Evolutionary conservation across 805 yeast genomes (phyloP), one percentile per base, ranked within the genome.

Genomic region (Metschnikowia henanensis): DNA sequence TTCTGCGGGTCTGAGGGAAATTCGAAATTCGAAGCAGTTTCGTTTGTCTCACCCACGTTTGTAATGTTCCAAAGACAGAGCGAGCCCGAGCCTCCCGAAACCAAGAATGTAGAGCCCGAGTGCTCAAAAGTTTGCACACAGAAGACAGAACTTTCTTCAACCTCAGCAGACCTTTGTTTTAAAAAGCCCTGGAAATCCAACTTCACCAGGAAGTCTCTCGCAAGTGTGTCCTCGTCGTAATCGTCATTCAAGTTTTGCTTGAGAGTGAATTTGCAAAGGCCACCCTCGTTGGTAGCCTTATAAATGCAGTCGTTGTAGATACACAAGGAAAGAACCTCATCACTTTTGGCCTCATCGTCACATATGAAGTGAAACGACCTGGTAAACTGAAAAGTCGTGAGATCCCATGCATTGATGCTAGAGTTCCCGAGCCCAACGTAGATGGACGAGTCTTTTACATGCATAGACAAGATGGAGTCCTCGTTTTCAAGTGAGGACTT

Each of bases 381-480:
- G 29, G 78, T 73, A 47, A 83, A 65, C 60, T 92, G 98, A 41
- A 76, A 75, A 0, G 98, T 90, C 37, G 84, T 81, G 37, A 92
- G 67, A 55, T 94, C 98, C 89, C 96, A 87, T 5, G 88, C 81
- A 44, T 83, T 81, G n/a, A 92, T 75, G 20, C 72, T 70, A 8
- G 96, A 94, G 45, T 80, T 79, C 9, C 83, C 76, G 22, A 89
- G 64, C 0, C 98, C 98, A 58, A 92, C 87, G 62, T 88, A 92
- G 7, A 94, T 61, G 55, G 84, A 87, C 34, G 89, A 79, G 30
- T 80, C 82, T 28, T 73, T 67, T 7, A 79, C 66, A 3, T 83
- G 70, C 70, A 89, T 76, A 0, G 95, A 84, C 21, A 91, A 65
- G 3, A 91, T 83, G 6, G 88, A 76, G 25, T 82, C 87, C 2